Conservation (phyloP, 345 rosid species). For the Citrus unshiu region DNA sequence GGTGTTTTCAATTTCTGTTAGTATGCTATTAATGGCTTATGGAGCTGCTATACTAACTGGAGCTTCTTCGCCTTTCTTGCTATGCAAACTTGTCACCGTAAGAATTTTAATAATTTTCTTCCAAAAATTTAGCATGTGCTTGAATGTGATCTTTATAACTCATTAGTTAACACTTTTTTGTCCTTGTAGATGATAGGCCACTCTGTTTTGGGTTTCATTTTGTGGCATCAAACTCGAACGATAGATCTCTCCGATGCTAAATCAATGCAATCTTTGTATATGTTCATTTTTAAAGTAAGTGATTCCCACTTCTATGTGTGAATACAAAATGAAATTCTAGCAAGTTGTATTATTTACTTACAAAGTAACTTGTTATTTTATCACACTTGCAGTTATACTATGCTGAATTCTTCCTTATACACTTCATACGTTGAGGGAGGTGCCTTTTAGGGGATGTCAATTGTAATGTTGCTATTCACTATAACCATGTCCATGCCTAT, state of each 20-base stretch:
- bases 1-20: constrained; percentile 28
- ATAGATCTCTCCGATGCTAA: constrained; percentile 13
- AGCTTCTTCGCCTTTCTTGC: constrained; percentile 17
- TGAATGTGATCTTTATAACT: too few relatives aligned
- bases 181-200: constrained; percentile 26
- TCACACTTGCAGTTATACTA: too few relatives aligned
- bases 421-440: too few relatives aligned
- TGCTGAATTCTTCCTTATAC: too few relatives aligned
- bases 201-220: constrained; percentile 4
- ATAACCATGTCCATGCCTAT: too few relatives aligned
- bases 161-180: too few relatives aligned
- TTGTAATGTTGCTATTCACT: too few relatives aligned
- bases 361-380: too few relatives aligned
- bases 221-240: constrained; percentile 22
- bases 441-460: too few relatives aligned
- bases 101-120: neutral
- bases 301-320: neutral
- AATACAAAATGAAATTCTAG: neutral
- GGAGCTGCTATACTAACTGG: constrained; percentile 27
- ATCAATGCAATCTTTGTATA: neutral
- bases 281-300: neutral
- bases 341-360: too few relatives aligned
- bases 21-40: constrained; percentile 24
- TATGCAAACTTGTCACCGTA: constrained; percentile 25
- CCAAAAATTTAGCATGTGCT: neutral